phyloP scores from a whole-genome alignment of 257 asterid species.

The Eustoma russellianum region DNA sequence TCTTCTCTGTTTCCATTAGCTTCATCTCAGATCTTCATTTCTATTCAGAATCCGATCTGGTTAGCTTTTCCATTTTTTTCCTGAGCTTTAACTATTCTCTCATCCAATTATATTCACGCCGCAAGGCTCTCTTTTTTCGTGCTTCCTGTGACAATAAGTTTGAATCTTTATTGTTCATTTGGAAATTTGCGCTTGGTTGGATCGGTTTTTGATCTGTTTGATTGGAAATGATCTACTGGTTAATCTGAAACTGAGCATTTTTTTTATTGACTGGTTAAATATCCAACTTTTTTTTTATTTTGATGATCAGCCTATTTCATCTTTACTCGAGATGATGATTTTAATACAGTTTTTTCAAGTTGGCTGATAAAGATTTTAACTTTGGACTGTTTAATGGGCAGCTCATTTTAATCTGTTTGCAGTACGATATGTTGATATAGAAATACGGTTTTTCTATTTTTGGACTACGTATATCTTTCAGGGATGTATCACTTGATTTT shows the following conservation, averaged over 20 bases:
- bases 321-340: conserved; percentile 14
- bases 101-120: conserved; percentile 12
- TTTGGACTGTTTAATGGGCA: conserved; percentile 21
- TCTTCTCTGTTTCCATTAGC: conserved; percentile 64
- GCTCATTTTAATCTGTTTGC: conserved; percentile 38
- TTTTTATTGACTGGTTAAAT: conserved; percentile 21
- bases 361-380: conserved; percentile 29
- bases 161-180: conserved; percentile 25
- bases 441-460: conserved; percentile 13
- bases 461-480: conserved; percentile 17
- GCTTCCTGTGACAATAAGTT: conserved; percentile 16
- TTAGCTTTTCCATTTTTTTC: conserved; percentile 29
- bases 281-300: background rate
- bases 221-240: conserved; percentile 43
- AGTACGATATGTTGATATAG: conserved; percentile 25
- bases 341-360: conserved; percentile 15
- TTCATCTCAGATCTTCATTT: conserved; percentile 74
- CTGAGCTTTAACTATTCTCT: conserved; percentile 18
- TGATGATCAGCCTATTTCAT: too few relatives aligned
- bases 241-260: conserved; percentile 17
- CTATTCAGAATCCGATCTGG: conserved; percentile 34
- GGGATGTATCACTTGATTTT: conserved; percentile 5
- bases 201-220: conserved; percentile 55
- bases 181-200: conserved; percentile 43
- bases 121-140: conserved; percentile 5